Evolutionary conservation across 2,329 filamentous ascomycete species (phyloP).

Genomic region (Fusarium stilboides): DNA sequence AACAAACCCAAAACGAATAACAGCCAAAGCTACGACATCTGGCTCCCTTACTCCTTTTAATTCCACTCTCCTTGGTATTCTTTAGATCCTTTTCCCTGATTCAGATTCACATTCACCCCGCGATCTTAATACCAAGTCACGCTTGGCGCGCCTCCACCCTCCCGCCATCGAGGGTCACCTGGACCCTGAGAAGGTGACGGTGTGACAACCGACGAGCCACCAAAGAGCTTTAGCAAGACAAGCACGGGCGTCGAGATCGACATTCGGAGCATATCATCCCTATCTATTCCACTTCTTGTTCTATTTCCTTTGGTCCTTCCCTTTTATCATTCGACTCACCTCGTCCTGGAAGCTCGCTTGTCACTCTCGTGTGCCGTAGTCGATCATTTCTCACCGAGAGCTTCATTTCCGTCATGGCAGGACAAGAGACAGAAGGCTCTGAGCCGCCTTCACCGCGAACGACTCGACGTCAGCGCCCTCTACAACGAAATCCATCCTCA

Average conservation of each 20-base stretch:
- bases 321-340: not conserved
- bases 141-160: slow-evolving; percentile 40
- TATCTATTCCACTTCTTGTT: slow-evolving; percentile 19
- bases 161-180: slow-evolving; percentile 41
- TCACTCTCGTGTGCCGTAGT: not conserved
- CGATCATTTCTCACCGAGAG: not conserved
- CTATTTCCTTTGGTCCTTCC: slow-evolving; percentile 1
- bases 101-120: slow-evolving; percentile 34
- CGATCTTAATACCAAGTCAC: slow-evolving; percentile 41
- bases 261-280: slow-evolving; percentile 13
- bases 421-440: slow-evolving; percentile 50
- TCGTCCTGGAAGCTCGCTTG: slow-evolving; percentile 10
- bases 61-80: slow-evolving; percentile 4
- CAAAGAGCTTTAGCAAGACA: slow-evolving; percentile 28
- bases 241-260: slow-evolving; percentile 35
- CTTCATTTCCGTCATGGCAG: slow-evolving; percentile 50
- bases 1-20: slow-evolving; percentile 13
- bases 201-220: slow-evolving; percentile 43
- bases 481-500: slow-evolving; percentile 50
- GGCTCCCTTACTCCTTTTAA: not conserved
- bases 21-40: slow-evolving; percentile 14
- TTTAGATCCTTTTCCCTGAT: slow-evolving; percentile 2
- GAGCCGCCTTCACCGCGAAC: slow-evolving; percentile 55
- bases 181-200: slow-evolving; percentile 45
- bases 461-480: slow-evolving; percentile 48